Evolutionary conservation across 495 filamentous ascomycete genomes (phyloP), one percentile per base, ranked within the genome.

Genomic region (Aspergillus cavernicola): DNA sequence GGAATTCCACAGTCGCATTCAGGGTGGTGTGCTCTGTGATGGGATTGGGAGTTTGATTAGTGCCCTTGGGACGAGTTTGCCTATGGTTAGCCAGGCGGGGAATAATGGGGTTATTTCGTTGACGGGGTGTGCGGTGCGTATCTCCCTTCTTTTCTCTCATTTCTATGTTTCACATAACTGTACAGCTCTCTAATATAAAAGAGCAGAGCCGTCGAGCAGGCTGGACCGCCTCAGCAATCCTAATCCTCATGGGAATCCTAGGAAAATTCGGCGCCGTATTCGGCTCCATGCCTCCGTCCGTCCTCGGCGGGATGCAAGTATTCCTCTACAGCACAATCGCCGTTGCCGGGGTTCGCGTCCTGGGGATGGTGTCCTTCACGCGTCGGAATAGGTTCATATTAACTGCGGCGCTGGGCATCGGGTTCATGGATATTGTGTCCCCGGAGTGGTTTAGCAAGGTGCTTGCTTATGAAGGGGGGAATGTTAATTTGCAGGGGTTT

Each of bases 31-130:
- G 28, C 67, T 95, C 0, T 87, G 88, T 2, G 90, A 93, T 57
- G 88, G 89, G 15, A 53, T 90, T 33, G 90, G 87, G 60, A 87
- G 89, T 20, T 64, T 90, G 56, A 68, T 95, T 19, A 86, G 88
- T 33, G 87, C 83, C 2, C 76, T 92, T 22, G 81, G 79, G 61
- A 92, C 90, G 24, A 86, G 87, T 31, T 84, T 87, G 0, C 86
- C 89, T 28, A 87, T 90, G 83, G 80, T 78, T 9, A 86, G 80
- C 63, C 80, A 80, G 48, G 84, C 89, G 0, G 87, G 90, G 65
- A 93, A 93, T 66, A 95, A 93, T 64, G 82, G 88, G 42, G 90
- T 95, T 33, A 92, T 93, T 53, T 83, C 87, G 13, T 72, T 92
- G 28, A 92, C 89, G 1, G 79, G 89, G 13, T 93, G 89, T 67